These are phyloP conservation scores for Aquilaria sinensis DNA, from an alignment of 345 rosid species.

Conservation along the genomic window DNA sequence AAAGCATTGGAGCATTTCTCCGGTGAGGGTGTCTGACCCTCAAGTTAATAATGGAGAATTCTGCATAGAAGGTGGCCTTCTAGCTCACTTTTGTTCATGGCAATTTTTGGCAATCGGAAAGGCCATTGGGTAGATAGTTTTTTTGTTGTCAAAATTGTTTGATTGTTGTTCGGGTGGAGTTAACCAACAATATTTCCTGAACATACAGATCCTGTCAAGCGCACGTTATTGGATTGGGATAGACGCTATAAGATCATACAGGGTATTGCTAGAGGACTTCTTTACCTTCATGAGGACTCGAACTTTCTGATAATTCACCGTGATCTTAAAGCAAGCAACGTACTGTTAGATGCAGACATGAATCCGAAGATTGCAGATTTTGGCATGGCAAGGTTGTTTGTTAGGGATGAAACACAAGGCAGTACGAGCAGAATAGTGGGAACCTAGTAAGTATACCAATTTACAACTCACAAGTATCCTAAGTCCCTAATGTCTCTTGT, in stretches of 20 bases:
- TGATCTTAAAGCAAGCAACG: slow-evolving; percentile 15
- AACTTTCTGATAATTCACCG: slow-evolving; percentile 10
- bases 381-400: slow-evolving; percentile 17
- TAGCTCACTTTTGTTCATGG: neutral
- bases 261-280: slow-evolving; percentile 14
- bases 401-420: slow-evolving; percentile 16
- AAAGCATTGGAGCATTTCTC: too few species aligned
- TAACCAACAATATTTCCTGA: neutral
- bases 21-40: too few species aligned
- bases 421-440: slow-evolving; percentile 14
- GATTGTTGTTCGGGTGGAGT: neutral
- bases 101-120: too few species aligned
- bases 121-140: neutral
- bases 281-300: slow-evolving; percentile 18
- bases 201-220: slow-evolving; percentile 10
- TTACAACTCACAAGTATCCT: neutral
- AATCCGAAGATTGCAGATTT: slow-evolving; percentile 16
- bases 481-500: neutral
- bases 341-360: slow-evolving; percentile 15
- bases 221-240: slow-evolving; percentile 11
- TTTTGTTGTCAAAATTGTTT: neutral
- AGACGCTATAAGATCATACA: slow-evolving; percentile 10
- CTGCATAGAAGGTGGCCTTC: neutral
- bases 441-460: slow-evolving; percentile 5
- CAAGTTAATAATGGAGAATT: too few species aligned